Conservation (phyloP, 169 alveolate genomes). For the Fabrea salina region DNA sequence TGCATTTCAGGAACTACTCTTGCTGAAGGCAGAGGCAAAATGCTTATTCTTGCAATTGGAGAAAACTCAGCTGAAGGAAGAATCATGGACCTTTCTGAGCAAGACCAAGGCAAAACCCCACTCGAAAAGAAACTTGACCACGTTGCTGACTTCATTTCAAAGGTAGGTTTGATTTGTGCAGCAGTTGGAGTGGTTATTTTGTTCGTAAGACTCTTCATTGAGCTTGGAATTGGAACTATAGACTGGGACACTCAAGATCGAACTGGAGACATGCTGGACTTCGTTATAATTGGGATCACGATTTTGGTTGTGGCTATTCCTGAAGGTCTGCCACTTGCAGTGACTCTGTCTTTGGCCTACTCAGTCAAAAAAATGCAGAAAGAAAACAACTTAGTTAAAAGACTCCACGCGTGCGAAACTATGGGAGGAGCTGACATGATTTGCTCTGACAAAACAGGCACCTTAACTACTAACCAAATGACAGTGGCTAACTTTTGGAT, state of each 20-base stretch:
- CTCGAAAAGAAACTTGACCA: conserved; percentile 57
- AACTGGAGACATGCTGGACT: conserved; percentile 36
- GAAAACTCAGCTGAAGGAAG: conserved; percentile 73
- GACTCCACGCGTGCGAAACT: conserved; percentile 88
- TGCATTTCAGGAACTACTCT: conserved; percentile 84
- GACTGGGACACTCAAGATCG: conserved; percentile 33
- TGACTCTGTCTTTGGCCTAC: conserved; percentile 86
- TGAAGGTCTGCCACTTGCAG: conserved; percentile 94
- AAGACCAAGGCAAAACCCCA: conserved; percentile 65
- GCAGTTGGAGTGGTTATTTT: conserved; percentile 48
- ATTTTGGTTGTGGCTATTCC: conserved; percentile 91
- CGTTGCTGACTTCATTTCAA: conserved; percentile 57
- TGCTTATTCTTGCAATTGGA: conserved; percentile 83
- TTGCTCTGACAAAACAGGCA: conserved; percentile 92
- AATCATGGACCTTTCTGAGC: conserved; percentile 51
- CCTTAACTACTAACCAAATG: conserved; percentile 89
- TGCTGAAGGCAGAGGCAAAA: conserved; percentile 83
- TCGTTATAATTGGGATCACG: conserved; percentile 75
- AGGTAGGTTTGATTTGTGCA: conserved; percentile 54
- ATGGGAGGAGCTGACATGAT: conserved; percentile 93
- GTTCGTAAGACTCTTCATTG: conserved; percentile 22
- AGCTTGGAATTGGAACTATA: conserved; percentile 17
- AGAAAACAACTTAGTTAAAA: conserved; percentile 79
- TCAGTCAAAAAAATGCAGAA: conserved; percentile 88
- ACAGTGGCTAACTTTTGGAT: conserved; percentile 63